phyloP scores from a whole-genome alignment of 306 rosid genomes.

The Astragalus glycyphyllos region DNA sequence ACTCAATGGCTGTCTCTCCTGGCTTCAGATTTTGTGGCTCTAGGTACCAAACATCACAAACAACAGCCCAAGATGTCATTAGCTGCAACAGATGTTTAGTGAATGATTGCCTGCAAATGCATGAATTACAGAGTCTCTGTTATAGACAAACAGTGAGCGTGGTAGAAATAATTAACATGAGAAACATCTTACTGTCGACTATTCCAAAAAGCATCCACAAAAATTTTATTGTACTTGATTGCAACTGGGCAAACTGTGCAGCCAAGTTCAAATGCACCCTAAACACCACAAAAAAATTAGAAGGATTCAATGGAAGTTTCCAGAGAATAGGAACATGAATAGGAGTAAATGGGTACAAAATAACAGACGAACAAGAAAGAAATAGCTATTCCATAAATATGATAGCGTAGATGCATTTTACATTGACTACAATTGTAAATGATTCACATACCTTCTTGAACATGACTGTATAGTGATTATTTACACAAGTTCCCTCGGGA shows the following conservation, averaged over 20 bases:
- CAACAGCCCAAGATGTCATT: slow-evolving; percentile 99
- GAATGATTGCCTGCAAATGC: slow-evolving; percentile 87
- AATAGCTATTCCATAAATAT: neutral
- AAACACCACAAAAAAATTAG: slow-evolving; percentile 41
- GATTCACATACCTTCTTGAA: slow-evolving; percentile 78
- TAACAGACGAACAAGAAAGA: slow-evolving; percentile 1
- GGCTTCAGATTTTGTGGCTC: slow-evolving; percentile 89
- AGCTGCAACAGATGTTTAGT: slow-evolving; percentile 93
- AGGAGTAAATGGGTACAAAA: neutral
- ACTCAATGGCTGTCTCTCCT: slow-evolving; percentile 94
- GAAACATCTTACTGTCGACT: slow-evolving; percentile 81
- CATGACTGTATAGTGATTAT: slow-evolving; percentile 96
- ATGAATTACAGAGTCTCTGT: slow-evolving; percentile 21
- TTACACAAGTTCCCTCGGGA: slow-evolving; percentile 99
- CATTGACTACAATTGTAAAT: neutral
- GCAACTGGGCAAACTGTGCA: slow-evolving; percentile 94
- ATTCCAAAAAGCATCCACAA: slow-evolving; percentile 98
- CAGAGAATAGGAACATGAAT: slow-evolving; percentile 17
- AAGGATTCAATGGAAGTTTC: slow-evolving; percentile 35
- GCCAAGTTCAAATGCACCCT: slow-evolving; percentile 99
- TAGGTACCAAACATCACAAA: slow-evolving; percentile 98
- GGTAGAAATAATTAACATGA: slow-evolving; percentile 5
- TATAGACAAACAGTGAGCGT: neutral
- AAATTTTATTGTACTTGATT: slow-evolving; percentile 95
- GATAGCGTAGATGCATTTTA: slow-evolving; percentile 22